Percentiles rank a stretch among this genome's conserved stretches.
Conservation (phyloP, 2,329 filamentous ascomycete species). For the Epichloe typhina region DNA sequence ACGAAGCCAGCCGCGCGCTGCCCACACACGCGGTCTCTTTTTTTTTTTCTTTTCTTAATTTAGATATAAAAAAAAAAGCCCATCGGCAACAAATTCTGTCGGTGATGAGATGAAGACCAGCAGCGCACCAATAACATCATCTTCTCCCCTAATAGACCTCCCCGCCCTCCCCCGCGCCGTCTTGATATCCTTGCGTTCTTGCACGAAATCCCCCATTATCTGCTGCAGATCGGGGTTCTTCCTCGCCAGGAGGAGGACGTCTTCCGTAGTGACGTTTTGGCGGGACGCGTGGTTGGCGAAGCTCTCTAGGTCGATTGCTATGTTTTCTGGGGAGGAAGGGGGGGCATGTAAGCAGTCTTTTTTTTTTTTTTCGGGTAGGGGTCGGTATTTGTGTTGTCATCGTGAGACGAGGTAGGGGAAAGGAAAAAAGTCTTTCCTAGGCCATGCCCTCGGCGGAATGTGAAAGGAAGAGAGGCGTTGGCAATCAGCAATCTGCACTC, state of each 20-base stretch:
- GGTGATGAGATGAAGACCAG: too few species aligned
- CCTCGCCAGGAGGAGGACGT: conserved; percentile 76
- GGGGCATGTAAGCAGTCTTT: background rate
- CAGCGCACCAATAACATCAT: background rate
- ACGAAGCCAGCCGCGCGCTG: too few species aligned
- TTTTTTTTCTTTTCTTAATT: too few species aligned
- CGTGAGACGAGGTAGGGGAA: too few species aligned
- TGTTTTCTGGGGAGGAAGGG: conserved; percentile 30
- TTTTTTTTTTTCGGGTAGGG: background rate
- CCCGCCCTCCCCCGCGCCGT: conserved; percentile 15
- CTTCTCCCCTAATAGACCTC: conserved; percentile 9
- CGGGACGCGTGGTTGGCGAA: conserved; percentile 66
- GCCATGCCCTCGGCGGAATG: too few species aligned
- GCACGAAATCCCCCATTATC: conserved; percentile 58
- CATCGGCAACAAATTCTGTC: too few species aligned
- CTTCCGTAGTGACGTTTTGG: conserved; percentile 66
- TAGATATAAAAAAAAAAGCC: too few species aligned
- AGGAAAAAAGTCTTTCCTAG: too few species aligned
- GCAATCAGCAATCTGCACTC: background rate
- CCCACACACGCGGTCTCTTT: too few species aligned
- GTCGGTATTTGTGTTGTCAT: background rate
- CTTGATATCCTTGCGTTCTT: conserved; percentile 33
- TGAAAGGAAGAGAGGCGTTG: too few species aligned
- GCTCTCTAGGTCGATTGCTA: conserved; percentile 42
- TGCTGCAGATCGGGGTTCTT: conserved; percentile 75